These are phyloP conservation scores for Stevia rebaudiana DNA, from an alignment of 140 eudicot species.

Conservation along the genomic window DNA sequence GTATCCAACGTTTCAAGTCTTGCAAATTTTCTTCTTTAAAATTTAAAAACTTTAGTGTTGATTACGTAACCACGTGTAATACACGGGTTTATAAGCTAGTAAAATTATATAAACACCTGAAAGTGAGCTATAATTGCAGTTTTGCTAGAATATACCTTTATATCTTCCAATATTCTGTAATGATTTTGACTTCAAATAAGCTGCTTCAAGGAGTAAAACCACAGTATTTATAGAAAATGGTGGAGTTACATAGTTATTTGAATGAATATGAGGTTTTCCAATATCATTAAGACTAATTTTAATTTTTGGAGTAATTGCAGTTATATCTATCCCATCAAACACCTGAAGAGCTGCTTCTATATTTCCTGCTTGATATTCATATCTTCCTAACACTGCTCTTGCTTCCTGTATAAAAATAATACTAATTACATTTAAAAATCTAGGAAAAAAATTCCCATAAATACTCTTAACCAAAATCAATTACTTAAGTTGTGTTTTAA, in stretches of 20 bases:
- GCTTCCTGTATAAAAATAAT: constrained; percentile 63
- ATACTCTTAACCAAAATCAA: not conserved
- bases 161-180: constrained; percentile 69
- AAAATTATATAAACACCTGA: not conserved
- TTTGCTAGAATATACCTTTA: constrained; percentile 45
- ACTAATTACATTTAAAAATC: not conserved
- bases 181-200: constrained; percentile 77
- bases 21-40: too few species aligned
- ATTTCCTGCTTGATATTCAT: constrained; percentile 89
- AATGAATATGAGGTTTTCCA: constrained; percentile 40
- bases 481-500: not conserved
- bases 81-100: too few species aligned
- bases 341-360: constrained; percentile 83
- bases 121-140: not conserved
- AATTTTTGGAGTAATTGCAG: constrained; percentile 60
- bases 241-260: constrained; percentile 38
- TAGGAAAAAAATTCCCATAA: too few species aligned
- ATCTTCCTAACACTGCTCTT: constrained; percentile 87
- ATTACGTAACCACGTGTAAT: too few species aligned
- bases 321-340: constrained; percentile 77
- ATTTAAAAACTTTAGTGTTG: too few species aligned
- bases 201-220: constrained; percentile 70
- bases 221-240: constrained; percentile 79
- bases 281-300: constrained; percentile 50
- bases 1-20: too few species aligned